Conservation (phyloP, 2,329 filamentous ascomycete genomes). For the Claviceps cyperi region DNA sequence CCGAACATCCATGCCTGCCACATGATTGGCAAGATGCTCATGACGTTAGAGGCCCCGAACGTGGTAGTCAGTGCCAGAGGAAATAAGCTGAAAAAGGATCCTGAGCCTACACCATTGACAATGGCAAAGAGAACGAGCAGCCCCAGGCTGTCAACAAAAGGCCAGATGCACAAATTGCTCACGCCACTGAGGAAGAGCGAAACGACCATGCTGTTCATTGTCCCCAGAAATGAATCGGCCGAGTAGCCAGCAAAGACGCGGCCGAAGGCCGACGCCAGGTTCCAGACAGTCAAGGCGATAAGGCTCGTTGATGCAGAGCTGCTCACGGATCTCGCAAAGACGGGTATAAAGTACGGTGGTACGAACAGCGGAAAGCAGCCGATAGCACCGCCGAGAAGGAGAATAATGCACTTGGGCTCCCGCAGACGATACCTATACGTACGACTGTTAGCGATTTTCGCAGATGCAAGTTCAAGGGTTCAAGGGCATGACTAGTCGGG, state of each 20-base stretch:
- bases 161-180: constrained; percentile 14
- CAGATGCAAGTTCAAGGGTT: neutral
- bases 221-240: constrained; percentile 13
- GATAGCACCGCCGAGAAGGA: constrained; percentile 11
- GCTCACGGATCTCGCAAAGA: constrained; percentile 13
- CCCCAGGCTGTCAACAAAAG: constrained; percentile 12
- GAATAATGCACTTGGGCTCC: constrained; percentile 11
- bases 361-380: constrained; percentile 15
- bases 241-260: constrained; percentile 13
- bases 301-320: constrained; percentile 10
- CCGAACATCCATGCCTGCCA: constrained; percentile 16
- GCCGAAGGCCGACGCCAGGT: constrained; percentile 14
- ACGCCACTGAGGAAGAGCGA: constrained; percentile 13
- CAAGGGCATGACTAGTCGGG: no score
- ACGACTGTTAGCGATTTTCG: neutral
- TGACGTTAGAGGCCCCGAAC: constrained; percentile 12
- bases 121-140: constrained; percentile 12
- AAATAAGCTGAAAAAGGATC: constrained; percentile 16
- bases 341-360: constrained; percentile 16
- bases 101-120: constrained; percentile 15
- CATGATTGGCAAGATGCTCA: constrained; percentile 14
- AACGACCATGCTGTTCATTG: constrained; percentile 14
- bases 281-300: constrained; percentile 13
- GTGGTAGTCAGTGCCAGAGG: constrained; percentile 11
- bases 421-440: constrained; percentile 13